Base-by-base conservation (phyloP, 1,284 basidiomycete genomes). In the Rhodotorula sp. region DNA sequence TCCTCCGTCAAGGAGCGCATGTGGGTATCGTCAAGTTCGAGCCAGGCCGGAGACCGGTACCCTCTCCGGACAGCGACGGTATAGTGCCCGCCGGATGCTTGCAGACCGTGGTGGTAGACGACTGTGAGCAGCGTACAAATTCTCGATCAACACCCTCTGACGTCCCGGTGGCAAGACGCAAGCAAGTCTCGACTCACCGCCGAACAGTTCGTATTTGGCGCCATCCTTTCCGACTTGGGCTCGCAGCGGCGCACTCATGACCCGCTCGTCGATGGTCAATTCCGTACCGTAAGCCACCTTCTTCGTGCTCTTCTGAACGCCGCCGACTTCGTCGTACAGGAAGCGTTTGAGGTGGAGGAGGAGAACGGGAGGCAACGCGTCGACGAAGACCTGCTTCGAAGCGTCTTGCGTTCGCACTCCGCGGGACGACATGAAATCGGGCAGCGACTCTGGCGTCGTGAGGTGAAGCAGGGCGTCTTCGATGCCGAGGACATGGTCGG, bases 301-400 rank as follows among this genome's bases (percentile, higher is more conserved):
- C 83, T 97, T 97, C 67, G 86, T 87, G 62, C 91, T 88, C 83
- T 98, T 99, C 66, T 90, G 88, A 0, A 92, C 91, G 49, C 90
- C 91, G 34, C 89, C 89, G 0, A 90, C 89, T 29, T 88, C 87
- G 79, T 97, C 93, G 80, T 94, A 98, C 69, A 89, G 85, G 84
- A 98, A 99, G 34, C 95, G 85, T 83, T 98, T 98, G 79, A 98
- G 85, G 80, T 98, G 95, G 20, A 98, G 85, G 18, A 97, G 89
- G 63, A 98, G 85, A 16, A 97, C 88, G 0, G 89, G 88, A 0
- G 96, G 96, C 20, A 96, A 85, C 0, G 87, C 85, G 58, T 98
- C 95, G 73, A 99, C 88, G 69, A 90, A 88, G 26, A 94, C 88
- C 74, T 92, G 91, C 81, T 97, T 96, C 5, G 87, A 91, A 10